These are phyloP conservation scores for Galium porrigens DNA, from an alignment of 305 asterid genomes.

Conservation along the genomic window DNA sequence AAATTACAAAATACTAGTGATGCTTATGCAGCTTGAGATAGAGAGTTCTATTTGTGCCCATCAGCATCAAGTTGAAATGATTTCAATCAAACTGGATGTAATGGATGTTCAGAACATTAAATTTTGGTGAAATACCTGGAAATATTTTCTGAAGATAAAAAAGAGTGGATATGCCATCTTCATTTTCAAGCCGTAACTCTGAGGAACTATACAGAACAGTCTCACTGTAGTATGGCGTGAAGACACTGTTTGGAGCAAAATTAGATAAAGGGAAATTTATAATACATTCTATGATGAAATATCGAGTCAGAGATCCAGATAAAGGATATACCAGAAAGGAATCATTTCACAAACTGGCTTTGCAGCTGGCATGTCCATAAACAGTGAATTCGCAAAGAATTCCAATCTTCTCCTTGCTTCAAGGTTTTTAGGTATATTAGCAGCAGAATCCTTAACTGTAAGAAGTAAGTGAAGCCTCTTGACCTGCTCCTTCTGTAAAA, in stretches of 20 bases:
- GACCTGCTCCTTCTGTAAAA: conserved; percentile 79
- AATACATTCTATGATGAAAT: conserved; percentile 12
- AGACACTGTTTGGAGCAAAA: conserved; percentile 53
- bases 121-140: conserved; percentile 45
- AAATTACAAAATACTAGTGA: not conserved
- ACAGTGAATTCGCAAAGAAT: conserved; percentile 78
- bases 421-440: conserved; percentile 91
- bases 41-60: not conserved
- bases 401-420: conserved; percentile 92
- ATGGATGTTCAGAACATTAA: not conserved
- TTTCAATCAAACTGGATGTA: not conserved
- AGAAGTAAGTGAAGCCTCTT: conserved; percentile 91
- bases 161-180: conserved; percentile 89
- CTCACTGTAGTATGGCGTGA: conserved; percentile 99
- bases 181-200: conserved; percentile 82
- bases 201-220: conserved; percentile 89
- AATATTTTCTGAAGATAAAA: conserved; percentile 95
- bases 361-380: conserved; percentile 91
- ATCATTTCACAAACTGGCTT: conserved; percentile 84
- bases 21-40: not conserved
- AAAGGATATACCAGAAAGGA: conserved; percentile 63
- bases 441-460: conserved; percentile 87
- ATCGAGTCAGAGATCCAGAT: not conserved
- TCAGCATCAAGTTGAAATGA: not conserved
- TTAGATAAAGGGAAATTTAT: conserved; percentile 20